These are phyloP conservation scores for Sanghuangporus baumii DNA, from an alignment of 1,284 basidiomycete species.

Conservation along the genomic window DNA sequence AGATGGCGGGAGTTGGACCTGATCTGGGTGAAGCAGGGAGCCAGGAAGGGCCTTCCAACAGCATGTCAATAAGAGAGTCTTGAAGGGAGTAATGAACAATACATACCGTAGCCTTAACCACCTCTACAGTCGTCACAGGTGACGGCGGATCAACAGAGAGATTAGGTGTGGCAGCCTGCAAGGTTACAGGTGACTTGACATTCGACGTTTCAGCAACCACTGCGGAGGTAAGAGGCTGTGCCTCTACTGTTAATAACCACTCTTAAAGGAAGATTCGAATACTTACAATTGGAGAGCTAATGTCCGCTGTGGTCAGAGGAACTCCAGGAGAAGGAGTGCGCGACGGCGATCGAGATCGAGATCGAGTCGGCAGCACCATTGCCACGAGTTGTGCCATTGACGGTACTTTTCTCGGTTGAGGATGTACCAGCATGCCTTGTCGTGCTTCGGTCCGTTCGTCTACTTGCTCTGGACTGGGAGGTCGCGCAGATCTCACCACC, in stretches of 20 bases:
- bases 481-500: not conserved
- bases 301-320: not conserved
- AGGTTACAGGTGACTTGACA: not conserved
- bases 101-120: not conserved
- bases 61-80: not conserved
- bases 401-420: conserved; percentile 13
- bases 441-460: not conserved
- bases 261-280: not conserved
- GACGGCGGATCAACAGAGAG: not conserved
- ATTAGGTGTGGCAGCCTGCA: not conserved
- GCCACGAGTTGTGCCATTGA: conserved; percentile 15
- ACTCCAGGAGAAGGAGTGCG: conserved; percentile 11
- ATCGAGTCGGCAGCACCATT: conserved; percentile 9
- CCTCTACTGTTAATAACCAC: not conserved
- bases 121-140: not conserved
- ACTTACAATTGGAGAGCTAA: not conserved
- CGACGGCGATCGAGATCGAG: not conserved
- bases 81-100: not conserved
- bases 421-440: conserved; percentile 4
- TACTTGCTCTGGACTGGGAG: not conserved
- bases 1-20: conserved; percentile 7
- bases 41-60: not conserved
- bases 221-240: not conserved
- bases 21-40: conserved; percentile 1
- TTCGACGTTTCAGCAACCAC: not conserved